Percentiles rank a stretch among this genome's conserved stretches.
phyloP scores from a whole-genome alignment of 1,139 yeast species.

The Sugiyamaella neomexicana region DNA sequence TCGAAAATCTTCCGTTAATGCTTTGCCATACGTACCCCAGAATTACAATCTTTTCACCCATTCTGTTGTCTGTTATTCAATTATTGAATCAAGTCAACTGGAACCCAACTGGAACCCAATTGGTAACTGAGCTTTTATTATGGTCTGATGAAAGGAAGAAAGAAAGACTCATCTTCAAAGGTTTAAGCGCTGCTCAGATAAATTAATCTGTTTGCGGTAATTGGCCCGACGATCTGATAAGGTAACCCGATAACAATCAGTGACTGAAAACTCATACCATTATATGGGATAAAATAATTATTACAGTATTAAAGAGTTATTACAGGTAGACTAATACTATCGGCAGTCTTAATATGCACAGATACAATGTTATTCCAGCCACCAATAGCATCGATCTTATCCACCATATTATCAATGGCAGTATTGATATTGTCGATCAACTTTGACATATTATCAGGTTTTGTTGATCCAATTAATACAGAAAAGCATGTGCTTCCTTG shows the following conservation, averaged over 20 bases:
- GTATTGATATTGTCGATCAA: constrained; percentile 31
- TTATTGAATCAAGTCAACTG: too few relatives aligned
- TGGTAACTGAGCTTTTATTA: too few relatives aligned
- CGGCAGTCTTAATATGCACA: constrained; percentile 31
- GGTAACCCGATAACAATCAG: background rate
- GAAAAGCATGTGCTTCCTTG: constrained; percentile 31
- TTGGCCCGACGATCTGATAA: background rate
- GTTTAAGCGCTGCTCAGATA: background rate
- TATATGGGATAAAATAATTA: background rate
- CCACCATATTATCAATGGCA: constrained; percentile 24
- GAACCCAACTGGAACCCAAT: too few relatives aligned
- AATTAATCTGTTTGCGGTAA: background rate
- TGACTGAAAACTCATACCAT: too few relatives aligned
- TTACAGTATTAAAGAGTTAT: background rate
- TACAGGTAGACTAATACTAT: constrained; percentile 32
- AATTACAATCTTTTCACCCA: constrained; percentile 35
- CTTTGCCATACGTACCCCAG: constrained; percentile 31
- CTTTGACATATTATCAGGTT: constrained; percentile 24
- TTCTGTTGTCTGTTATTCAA: constrained; percentile 9
- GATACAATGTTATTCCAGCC: constrained; percentile 26
- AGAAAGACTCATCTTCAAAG: too few relatives aligned
- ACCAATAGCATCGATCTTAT: constrained; percentile 19
- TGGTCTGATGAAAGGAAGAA: too few relatives aligned
- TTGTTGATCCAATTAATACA: constrained; percentile 30
- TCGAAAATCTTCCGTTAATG: background rate